Percentiles rank a stretch among this genome's conserved stretches.
Evolutionary conservation across 1,284 basidiomycete genomes (phyloP).

Genomic region (Cronartium ribicola): DNA sequence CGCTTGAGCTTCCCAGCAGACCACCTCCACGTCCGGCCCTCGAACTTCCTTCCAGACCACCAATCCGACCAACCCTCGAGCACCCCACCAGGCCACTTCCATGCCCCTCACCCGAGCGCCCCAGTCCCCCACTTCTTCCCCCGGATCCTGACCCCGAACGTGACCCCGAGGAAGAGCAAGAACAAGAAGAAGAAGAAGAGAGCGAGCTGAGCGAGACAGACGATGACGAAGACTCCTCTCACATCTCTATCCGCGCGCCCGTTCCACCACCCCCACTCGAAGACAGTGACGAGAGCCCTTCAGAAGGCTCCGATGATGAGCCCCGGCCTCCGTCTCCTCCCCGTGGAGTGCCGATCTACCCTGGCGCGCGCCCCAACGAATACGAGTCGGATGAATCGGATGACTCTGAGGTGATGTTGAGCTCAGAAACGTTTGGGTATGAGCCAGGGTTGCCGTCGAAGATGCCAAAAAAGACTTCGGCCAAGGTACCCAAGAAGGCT

Average conservation of each 20-base stretch:
- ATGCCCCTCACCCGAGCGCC: not conserved
- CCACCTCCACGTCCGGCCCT: not conserved
- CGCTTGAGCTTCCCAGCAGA: not conserved
- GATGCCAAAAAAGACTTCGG: conserved; percentile 23
- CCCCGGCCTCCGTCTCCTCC: conserved; percentile 35
- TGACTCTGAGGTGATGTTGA: conserved; percentile 22
- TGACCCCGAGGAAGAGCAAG: conserved; percentile 23
- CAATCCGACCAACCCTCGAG: not conserved
- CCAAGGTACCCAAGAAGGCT: conserved; percentile 11
- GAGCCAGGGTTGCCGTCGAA: conserved; percentile 11
- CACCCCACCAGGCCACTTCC: not conserved
- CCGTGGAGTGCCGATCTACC: not conserved
- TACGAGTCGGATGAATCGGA: conserved; percentile 15
- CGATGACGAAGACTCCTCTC: not conserved
- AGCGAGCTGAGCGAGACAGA: conserved; percentile 28
- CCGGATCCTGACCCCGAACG: not conserved
- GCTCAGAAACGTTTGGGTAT: conserved; percentile 8
- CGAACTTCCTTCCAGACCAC: not conserved
- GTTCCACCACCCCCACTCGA: too few species aligned
- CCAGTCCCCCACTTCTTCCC: not conserved
- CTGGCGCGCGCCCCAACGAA: not conserved
- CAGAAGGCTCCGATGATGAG: conserved; percentile 26
- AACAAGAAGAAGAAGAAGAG: conserved; percentile 41
- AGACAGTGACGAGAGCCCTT: not conserved
- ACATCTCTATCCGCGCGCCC: too few species aligned